These are phyloP conservation scores for Dysphania ambrosioides DNA, from an alignment of 148 eudicot species.

Conservation along the genomic window DNA sequence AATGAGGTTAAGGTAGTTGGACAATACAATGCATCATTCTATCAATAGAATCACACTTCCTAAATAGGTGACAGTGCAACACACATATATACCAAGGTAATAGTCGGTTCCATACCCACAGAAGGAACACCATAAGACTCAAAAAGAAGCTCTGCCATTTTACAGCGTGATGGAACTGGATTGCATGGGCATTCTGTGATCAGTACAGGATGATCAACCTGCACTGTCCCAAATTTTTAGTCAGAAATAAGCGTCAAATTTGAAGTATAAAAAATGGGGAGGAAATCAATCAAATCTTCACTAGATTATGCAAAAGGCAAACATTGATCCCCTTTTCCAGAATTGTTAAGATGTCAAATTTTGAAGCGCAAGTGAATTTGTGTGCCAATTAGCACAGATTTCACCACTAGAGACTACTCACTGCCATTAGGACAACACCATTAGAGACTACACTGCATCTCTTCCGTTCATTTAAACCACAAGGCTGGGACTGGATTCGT, in stretches of 20 bases:
- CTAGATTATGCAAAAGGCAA: neutral
- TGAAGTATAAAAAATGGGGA: conserved; percentile 9
- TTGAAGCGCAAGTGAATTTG: neutral
- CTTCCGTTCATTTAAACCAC: neutral
- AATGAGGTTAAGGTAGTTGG: neutral
- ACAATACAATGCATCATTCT: neutral
- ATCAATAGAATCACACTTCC: neutral
- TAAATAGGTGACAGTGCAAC: neutral
- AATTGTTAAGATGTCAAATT: neutral
- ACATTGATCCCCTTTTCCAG: neutral
- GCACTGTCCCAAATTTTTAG: conserved; percentile 47
- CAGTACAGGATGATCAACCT: conserved; percentile 89
- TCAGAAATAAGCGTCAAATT: conserved; percentile 17
- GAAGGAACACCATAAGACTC: conserved; percentile 99
- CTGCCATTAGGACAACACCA: neutral
- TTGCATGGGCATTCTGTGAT: conserved; percentile 95
- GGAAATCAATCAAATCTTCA: neutral
- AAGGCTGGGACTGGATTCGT: neutral
- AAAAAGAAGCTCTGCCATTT: conserved; percentile 96
- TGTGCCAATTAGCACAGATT: neutral
- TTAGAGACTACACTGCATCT: neutral
- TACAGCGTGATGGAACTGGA: conserved; percentile 86
- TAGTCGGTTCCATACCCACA: conserved; percentile 58
- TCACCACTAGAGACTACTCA: neutral
- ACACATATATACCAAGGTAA: neutral